phyloP scores from a whole-genome alignment of 1,284 basidiomycete species.

The Microbotryum saponariae region DNA sequence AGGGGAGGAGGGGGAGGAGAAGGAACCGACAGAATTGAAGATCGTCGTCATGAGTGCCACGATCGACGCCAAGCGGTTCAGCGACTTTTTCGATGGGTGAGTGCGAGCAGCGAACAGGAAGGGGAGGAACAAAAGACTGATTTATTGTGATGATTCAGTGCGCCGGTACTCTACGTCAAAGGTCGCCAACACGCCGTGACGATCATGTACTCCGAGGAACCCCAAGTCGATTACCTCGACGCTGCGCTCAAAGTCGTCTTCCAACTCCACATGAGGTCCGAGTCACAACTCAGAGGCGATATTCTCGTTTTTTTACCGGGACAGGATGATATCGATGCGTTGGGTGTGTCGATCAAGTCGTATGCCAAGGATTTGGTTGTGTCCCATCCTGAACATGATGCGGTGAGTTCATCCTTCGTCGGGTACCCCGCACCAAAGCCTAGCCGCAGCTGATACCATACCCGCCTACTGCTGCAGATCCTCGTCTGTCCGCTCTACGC shows the following conservation, averaged over 20 bases:
- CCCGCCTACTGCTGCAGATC: constrained; percentile 48
- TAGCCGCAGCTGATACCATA: too few relatives aligned
- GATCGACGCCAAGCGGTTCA: constrained; percentile 88
- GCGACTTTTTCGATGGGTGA: constrained; percentile 73
- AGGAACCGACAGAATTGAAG: constrained; percentile 55
- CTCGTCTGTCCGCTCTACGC: constrained; percentile 74
- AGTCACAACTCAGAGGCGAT: constrained; percentile 59
- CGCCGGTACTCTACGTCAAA: constrained; percentile 79
- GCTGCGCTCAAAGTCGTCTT: constrained; percentile 82
- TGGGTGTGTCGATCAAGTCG: constrained; percentile 62
- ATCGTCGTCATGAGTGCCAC: constrained; percentile 97
- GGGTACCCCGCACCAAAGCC: too few relatives aligned
- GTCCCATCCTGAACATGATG: constrained; percentile 9
- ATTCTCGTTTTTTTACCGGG: constrained; percentile 91
- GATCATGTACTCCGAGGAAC: constrained; percentile 53
- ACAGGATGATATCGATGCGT: constrained; percentile 91
- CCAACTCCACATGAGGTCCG: constrained; percentile 62
- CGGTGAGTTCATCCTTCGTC: constrained; percentile 18
- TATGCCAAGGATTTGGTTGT: constrained; percentile 41
- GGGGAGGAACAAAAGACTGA: constrained; percentile 35
- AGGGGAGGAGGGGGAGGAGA: constrained; percentile 48
- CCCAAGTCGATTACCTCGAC: constrained; percentile 79
- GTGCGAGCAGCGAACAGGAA: constrained; percentile 32
- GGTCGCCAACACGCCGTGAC: constrained; percentile 85
- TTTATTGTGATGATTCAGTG: constrained; percentile 47